These are phyloP conservation scores for Pelargonium cotyledonis DNA, from an alignment of 441 rosid genomes.

Conservation along the genomic window DNA sequence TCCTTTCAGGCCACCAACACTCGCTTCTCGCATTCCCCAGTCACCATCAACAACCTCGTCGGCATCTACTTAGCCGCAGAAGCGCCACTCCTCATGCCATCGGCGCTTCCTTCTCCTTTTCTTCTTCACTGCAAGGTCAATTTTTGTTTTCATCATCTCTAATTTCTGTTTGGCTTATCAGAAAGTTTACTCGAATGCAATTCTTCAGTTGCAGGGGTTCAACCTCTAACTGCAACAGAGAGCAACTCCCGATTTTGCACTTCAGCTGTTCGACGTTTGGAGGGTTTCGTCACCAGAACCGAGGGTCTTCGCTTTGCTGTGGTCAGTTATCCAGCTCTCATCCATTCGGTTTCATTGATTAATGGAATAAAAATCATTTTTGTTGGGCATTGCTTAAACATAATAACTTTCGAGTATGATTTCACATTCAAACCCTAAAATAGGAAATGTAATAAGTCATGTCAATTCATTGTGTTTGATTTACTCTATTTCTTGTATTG, in stretches of 20 bases:
- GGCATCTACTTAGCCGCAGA: neutral
- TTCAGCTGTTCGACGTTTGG: conserved; percentile 55
- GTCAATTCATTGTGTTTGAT: neutral
- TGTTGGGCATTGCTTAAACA: neutral
- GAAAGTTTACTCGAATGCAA: neutral
- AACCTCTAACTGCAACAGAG: conserved; percentile 26
- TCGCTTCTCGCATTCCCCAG: neutral
- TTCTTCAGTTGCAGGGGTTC: conserved; percentile 28
- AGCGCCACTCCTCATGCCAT: neutral
- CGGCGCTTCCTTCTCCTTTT: conserved; percentile 16
- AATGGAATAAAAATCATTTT: neutral
- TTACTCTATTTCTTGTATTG: neutral
- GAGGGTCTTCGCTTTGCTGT: conserved; percentile 85
- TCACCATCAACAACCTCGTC: neutral
- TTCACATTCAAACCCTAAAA: neutral
- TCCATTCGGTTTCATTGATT: neutral
- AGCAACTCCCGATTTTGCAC: conserved; percentile 21
- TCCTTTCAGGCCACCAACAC: neutral
- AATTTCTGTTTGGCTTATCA: neutral
- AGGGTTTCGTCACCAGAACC: conserved; percentile 53
- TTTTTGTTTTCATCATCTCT: neutral
- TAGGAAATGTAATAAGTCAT: neutral
- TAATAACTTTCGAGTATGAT: neutral
- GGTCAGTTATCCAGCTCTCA: conserved; percentile 27
- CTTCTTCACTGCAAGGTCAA: conserved; percentile 18